phyloP scores from a whole-genome alignment of 2,329 filamentous ascomycete species.

The Fusarium guadeloupense region DNA sequence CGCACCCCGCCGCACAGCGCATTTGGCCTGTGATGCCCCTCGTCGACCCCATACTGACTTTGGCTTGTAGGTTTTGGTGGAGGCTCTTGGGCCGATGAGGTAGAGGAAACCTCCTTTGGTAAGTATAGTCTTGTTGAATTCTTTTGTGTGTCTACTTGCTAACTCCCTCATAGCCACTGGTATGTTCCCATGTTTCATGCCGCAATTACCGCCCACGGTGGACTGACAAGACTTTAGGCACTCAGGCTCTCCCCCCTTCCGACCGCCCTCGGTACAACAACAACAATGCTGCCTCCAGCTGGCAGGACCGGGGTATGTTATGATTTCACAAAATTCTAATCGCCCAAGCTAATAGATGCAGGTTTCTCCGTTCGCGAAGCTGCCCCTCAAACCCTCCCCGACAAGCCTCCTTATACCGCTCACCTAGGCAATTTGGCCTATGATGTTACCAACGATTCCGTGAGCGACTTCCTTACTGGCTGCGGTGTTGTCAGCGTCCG shows the following conservation, averaged over 20 bases:
- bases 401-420: slow-evolving; percentile 92
- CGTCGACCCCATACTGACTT: slow-evolving; percentile 40
- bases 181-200: slow-evolving; percentile 40
- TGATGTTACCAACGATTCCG: slow-evolving; percentile 84
- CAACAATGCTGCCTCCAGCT: slow-evolving; percentile 47
- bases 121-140: slow-evolving; percentile 51
- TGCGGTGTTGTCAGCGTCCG: slow-evolving; percentile 91
- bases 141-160: slow-evolving; percentile 40
- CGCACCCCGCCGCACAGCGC: slow-evolving; percentile 36
- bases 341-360: slow-evolving; percentile 45
- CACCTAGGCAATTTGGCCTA: slow-evolving; percentile 97
- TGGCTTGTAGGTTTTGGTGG: slow-evolving; percentile 59
- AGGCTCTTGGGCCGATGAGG: slow-evolving; percentile 97
- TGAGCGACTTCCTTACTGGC: slow-evolving; percentile 84
- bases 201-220: slow-evolving; percentile 23
- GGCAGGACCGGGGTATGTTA: slow-evolving; percentile 57
- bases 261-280: slow-evolving; percentile 54
- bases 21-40: slow-evolving; percentile 33
- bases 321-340: neutral
- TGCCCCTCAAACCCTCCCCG: slow-evolving; percentile 77
- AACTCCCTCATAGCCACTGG: slow-evolving; percentile 48
- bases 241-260: slow-evolving; percentile 64
- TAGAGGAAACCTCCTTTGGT: slow-evolving; percentile 84
- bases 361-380: slow-evolving; percentile 74
- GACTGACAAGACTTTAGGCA: slow-evolving; percentile 54